Percentiles rank a stretch among this genome's conserved stretches.
These are phyloP conservation scores for Trypanosoma conorhini DNA, from an alignment of 208 protist species.

Conservation along the genomic window DNA sequence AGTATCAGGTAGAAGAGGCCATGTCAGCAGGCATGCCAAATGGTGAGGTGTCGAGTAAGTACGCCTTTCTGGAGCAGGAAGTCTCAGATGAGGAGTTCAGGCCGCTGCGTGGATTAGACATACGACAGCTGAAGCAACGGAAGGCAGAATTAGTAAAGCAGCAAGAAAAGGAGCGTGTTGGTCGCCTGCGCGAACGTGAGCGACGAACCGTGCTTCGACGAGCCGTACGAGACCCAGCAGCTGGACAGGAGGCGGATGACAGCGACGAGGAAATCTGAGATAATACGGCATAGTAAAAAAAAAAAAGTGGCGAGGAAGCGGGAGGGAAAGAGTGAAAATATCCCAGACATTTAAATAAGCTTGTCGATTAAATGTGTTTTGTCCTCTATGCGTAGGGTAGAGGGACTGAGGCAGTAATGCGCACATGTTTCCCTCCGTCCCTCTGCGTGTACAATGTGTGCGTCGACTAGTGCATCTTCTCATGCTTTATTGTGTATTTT, in stretches of 20 bases:
- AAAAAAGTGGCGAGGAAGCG: neutral
- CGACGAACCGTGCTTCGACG: slow-evolving; percentile 46
- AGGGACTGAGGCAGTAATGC: too few species aligned
- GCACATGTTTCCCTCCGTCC: too few species aligned
- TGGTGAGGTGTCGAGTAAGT: slow-evolving; percentile 28
- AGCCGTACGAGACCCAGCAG: neutral
- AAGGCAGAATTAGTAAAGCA: slow-evolving; percentile 20
- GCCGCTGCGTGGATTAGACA: slow-evolving; percentile 54
- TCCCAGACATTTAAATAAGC: too few species aligned
- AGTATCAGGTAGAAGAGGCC: slow-evolving; percentile 13
- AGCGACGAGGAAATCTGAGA: slow-evolving; percentile 28
- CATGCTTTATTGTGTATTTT: neutral
- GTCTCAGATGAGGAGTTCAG: slow-evolving; percentile 49
- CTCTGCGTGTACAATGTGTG: too few species aligned
- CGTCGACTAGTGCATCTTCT: neutral
- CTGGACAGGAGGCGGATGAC: slow-evolving; percentile 9
- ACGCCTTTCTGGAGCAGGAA: slow-evolving; percentile 61
- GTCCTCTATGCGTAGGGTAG: too few species aligned
- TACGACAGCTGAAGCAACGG: slow-evolving; percentile 43
- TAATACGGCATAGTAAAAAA: neutral
- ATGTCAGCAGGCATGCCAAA: slow-evolving; percentile 5
- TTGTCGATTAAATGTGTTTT: neutral
- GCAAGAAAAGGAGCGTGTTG: slow-evolving; percentile 41
- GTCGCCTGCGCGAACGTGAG: slow-evolving; percentile 53
- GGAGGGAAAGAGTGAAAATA: slow-evolving; percentile 2